Percentiles rank a stretch among this genome's conserved stretches.
phyloP scores from a whole-genome alignment of 2,329 filamentous ascomycete species.

The Talaromyces sp. region DNA sequence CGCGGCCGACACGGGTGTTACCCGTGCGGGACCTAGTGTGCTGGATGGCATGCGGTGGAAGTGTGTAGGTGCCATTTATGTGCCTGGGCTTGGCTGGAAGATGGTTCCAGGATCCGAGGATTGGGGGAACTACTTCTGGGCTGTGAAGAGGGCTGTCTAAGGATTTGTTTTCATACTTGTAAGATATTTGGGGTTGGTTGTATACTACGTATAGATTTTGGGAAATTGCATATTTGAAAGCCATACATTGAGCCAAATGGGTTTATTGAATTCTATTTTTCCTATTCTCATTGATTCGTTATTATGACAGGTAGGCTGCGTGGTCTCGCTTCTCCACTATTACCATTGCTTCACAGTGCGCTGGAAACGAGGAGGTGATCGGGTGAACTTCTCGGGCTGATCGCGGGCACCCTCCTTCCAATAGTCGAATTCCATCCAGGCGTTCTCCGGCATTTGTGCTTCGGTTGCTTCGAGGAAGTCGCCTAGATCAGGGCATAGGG shows the following conservation, averaged over 20 bases:
- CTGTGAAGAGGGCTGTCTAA: constrained; percentile 62
- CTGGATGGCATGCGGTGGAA: constrained; percentile 58
- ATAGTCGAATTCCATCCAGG: constrained; percentile 68
- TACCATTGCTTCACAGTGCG: constrained; percentile 36
- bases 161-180: not conserved
- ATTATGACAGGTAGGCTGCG: not conserved
- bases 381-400: constrained; percentile 49
- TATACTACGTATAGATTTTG: not conserved
- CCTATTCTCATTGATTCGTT: not conserved
- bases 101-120: constrained; percentile 78
- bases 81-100: constrained; percentile 89
- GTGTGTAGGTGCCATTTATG: constrained; percentile 81
- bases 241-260: too few species aligned
- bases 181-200: not conserved
- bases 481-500: constrained; percentile 61
- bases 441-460: constrained; percentile 67
- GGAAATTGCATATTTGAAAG: not conserved
- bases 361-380: constrained; percentile 38
- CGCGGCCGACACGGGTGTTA: constrained; percentile 49
- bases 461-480: constrained; percentile 63
- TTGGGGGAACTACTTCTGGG: constrained; percentile 96
- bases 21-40: constrained; percentile 26
- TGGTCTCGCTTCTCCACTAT: not conserved
- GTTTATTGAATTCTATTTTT: not conserved
- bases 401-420: constrained; percentile 60